Evolutionary conservation across 495 filamentous ascomycete species (phyloP), one percentile per base, ranked within the genome.

Genomic region (Cryomyces minteri): DNA sequence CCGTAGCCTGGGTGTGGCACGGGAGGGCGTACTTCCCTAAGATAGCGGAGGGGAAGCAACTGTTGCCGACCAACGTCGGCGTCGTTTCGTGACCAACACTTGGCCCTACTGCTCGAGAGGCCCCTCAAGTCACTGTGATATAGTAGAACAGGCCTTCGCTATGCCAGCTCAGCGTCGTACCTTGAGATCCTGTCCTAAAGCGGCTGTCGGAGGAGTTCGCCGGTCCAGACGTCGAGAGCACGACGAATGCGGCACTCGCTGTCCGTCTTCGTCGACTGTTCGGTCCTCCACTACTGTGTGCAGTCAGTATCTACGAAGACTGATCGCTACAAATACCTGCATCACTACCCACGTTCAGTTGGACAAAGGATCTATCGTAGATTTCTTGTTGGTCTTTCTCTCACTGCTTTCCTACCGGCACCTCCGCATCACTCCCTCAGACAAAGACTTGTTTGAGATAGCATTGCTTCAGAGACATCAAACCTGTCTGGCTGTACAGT

Each of bases 301-400:
- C 50, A 53, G 45, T 51, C 45, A 44, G 44, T 47, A 25, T 58
- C 48, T 45, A 58, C 44, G 32, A 25, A 44, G 39, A 48, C 31
- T 29, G 44, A 41, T 53, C 49, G 51, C 41, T 58, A 55, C 52
- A 58, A 58, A 58, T 53, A 58, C 48, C 52, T 44, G 39, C 50
- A 9, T 46, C 12, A 39, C 41, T 32, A 37, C 49, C 52, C 48
- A 52, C 47, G 30, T 31, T 39, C 9, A 39, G 34, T 39, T 30
- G 42, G 48, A 58, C 50, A 58, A 58, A 58, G 55, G 51, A 51
- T 39, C 29, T 43, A 48, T 53, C 45, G 41, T 43, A 36, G 25
- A 43, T 51, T 55, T 49, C 55, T 51, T 48, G 39, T 51, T 44
- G 32, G 42, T 37, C 18, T 25, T 25, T 25, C 18, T 8, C 43